A percentile compares a stretch with the other conserved stretches of the same genome.
These are phyloP conservation scores for Aspergillus hiratsukae DNA, from an alignment of 2,329 filamentous ascomycete species.

Conservation along the genomic window DNA sequence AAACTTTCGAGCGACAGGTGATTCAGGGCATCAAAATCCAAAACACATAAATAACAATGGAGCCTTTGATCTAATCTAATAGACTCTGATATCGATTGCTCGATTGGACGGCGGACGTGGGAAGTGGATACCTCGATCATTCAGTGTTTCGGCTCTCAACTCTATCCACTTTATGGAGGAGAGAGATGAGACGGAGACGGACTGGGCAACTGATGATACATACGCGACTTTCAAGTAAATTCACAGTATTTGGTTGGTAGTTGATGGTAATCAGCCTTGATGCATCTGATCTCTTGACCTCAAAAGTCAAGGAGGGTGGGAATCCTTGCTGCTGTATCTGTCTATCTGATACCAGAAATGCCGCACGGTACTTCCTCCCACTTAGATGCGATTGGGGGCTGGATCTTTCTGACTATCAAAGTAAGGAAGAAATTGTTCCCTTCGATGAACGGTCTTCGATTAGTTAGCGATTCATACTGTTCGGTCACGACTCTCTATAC, in stretches of 20 bases:
- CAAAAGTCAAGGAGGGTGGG: background rate
- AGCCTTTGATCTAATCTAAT: background rate
- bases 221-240: background rate
- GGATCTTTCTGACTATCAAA: background rate
- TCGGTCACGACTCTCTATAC: background rate
- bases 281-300: background rate
- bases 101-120: background rate
- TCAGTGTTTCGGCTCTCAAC: background rate
- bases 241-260: background rate
- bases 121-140: background rate
- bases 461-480: too few species aligned
- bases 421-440: background rate
- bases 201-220: background rate
- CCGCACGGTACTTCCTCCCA: background rate
- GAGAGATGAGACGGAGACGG: background rate
- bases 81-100: background rate
- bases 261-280: background rate
- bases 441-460: too few species aligned
- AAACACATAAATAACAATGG: background rate
- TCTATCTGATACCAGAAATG: background rate
- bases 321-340: background rate
- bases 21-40: background rate
- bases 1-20: background rate
- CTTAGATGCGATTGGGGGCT: background rate
- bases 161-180: background rate